Conservation (phyloP, 2,329 filamentous ascomycete species). For the Calonectria crousiana region DNA sequence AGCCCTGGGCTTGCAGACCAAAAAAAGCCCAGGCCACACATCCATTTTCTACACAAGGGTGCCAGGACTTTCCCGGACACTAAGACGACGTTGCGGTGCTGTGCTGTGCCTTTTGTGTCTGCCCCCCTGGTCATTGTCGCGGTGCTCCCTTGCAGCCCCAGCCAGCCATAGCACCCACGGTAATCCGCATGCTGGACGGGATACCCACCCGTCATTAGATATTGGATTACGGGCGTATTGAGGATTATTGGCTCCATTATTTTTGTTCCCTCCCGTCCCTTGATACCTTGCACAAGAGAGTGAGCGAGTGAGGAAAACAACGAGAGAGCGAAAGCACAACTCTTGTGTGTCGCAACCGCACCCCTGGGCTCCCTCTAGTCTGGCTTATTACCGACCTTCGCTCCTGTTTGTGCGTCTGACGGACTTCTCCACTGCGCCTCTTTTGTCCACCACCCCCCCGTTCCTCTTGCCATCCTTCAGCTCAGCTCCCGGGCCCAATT, state of each 20-base stretch:
- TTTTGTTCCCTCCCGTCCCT: conserved; percentile 1
- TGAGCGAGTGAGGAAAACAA: not conserved
- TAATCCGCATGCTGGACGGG: conserved; percentile 6
- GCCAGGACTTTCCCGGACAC: not conserved
- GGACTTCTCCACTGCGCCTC: conserved; percentile 22
- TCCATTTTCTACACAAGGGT: not conserved
- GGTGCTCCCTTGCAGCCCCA: conserved; percentile 9
- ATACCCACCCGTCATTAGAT: conserved; percentile 21
- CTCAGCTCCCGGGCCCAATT: conserved; percentile 26
- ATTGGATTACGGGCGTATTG: conserved; percentile 14
- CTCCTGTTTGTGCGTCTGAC: conserved; percentile 3
- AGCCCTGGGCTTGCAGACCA: conserved; percentile 2
- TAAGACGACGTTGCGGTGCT: not conserved
- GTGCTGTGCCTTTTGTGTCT: conserved; percentile 5
- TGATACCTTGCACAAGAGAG: not conserved
- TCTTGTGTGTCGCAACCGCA: not conserved
- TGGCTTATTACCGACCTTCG: conserved; percentile 10
- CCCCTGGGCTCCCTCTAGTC: not conserved
- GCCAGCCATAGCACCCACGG: not conserved
- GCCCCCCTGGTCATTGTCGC: conserved; percentile 1
- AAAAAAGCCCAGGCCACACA: conserved; percentile 12
- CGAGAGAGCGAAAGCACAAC: not conserved
- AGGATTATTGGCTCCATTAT: conserved; percentile 18
- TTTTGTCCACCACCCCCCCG: conserved; percentile 2
- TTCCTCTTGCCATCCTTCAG: conserved; percentile 12